phyloP scores from a whole-genome alignment of 2,329 filamentous ascomycete species.

The Epichloe typhina region DNA sequence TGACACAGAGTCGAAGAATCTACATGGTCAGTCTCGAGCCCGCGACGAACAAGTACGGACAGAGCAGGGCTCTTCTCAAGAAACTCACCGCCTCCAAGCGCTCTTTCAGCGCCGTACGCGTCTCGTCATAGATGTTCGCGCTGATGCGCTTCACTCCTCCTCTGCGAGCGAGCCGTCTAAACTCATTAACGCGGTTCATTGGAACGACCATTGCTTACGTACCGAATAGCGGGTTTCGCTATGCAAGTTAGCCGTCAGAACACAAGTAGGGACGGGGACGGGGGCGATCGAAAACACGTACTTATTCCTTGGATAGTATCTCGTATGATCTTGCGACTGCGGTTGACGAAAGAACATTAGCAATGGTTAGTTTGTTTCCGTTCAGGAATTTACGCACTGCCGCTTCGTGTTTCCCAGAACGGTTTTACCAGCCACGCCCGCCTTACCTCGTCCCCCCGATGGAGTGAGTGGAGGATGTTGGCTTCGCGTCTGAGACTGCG shows the following conservation, averaged over 20 bases:
- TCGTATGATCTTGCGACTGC: constrained; percentile 8
- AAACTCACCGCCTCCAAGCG: constrained; percentile 33
- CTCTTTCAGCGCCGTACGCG: constrained; percentile 35
- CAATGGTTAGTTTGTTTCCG: background rate
- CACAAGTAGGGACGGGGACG: background rate
- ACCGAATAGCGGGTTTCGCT: constrained; percentile 5
- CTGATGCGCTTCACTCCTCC: constrained; percentile 69
- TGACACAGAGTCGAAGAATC: constrained; percentile 38
- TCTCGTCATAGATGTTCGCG: constrained; percentile 47
- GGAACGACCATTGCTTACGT: background rate
- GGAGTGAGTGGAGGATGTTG: background rate
- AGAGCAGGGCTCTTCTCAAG: background rate
- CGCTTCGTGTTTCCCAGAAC: background rate
- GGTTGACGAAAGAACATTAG: background rate
- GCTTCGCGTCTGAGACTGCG: background rate
- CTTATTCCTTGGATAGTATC: constrained; percentile 9
- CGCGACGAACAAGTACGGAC: background rate
- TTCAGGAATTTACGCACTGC: background rate
- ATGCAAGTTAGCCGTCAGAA: constrained; percentile 4
- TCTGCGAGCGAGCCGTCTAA: constrained; percentile 56
- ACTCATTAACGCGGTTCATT: background rate
- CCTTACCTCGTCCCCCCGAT: background rate
- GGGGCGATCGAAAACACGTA: background rate
- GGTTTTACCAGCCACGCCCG: constrained; percentile 2
- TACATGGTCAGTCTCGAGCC: constrained; percentile 13